A percentile compares a stretch with the other conserved stretches of the same genome.
phyloP scores from a whole-genome alignment of 2,329 filamentous ascomycete species.

The Madurella fahalii region DNA sequence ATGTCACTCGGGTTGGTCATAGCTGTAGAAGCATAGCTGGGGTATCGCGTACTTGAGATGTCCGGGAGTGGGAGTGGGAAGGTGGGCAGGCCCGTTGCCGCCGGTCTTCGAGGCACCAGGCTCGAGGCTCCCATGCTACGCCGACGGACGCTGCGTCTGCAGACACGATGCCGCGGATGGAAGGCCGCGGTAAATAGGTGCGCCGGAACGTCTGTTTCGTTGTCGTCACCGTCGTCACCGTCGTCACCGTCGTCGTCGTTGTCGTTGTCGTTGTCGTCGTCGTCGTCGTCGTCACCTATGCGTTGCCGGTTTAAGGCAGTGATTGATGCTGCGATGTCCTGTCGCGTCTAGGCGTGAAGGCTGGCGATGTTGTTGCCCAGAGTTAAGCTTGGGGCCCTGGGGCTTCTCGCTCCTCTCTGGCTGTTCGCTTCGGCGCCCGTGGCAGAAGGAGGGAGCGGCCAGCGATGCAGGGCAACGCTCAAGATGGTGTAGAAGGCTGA shows the following conservation, averaged over 20 bases:
- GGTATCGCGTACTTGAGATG: slow-evolving; percentile 42
- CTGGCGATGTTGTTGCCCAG: background rate
- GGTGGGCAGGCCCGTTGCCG: slow-evolving; percentile 62
- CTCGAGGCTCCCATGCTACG: slow-evolving; percentile 36
- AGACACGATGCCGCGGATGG: background rate
- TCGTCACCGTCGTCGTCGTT: too few relatives aligned
- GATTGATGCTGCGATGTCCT: too few relatives aligned
- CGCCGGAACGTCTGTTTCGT: background rate
- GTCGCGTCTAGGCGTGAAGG: background rate
- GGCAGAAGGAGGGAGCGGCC: background rate
- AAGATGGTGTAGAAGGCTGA: slow-evolving; percentile 10
- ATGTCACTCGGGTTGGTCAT: slow-evolving; percentile 15
- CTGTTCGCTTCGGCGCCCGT: background rate
- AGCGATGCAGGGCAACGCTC: background rate
- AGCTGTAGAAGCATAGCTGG: slow-evolving; percentile 23
- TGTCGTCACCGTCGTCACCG: too few relatives aligned
- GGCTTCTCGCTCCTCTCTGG: background rate
- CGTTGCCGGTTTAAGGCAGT: too few relatives aligned
- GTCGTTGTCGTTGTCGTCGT: too few relatives aligned
- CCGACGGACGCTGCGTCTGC: background rate
- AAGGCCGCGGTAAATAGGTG: background rate
- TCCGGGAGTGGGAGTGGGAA: slow-evolving; percentile 63
- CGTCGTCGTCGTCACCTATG: too few relatives aligned
- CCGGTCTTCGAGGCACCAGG: slow-evolving; percentile 67
- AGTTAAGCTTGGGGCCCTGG: background rate